Base-by-base conservation (phyloP, 305 asterid species). In the Striga hermonthica region DNA sequence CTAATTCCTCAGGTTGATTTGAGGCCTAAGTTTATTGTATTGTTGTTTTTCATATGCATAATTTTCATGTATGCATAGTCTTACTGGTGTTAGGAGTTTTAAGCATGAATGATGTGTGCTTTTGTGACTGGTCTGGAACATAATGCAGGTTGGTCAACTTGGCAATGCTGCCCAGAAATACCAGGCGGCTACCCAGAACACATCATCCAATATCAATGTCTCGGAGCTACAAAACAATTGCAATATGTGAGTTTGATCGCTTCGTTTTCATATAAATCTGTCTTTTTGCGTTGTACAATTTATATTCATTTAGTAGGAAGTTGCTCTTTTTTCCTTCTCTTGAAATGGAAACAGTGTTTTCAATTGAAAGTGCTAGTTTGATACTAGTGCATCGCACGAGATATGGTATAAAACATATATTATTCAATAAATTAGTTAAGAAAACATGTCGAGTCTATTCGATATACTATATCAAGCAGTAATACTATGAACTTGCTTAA, bases 111-210 rank as follows among this genome's bases (percentile, higher is more conserved):
- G 6, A 10, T 12, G 7, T 43, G 63, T 39, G 67, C 38, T 57
- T 28, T 44, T 12, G n/a, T 47, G 9, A 59, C 22, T 39, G 9
- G 43, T 61, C 48, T 49, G 60, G 10, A 55, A 62, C 50, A 31
- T 34, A 15, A 37, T 76, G 76, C 82, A 80, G 95, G 87, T 84
- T 53, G 78, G 84, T 78, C 91, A 82, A 73, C 91, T 86, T 43
- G 95, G 89, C 9, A 78, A 79, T 76, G 91, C 89, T 60, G 95
- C 91, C 67, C 95, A 86, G 34, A 86, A 86, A 64, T 86, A 82
- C 76, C 95, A 86, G 78, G 82, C 83, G 53, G 74, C 91, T 53
- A 76, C 86, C 38, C 95, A 84, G 67, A 84, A 79, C 64, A 61
- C 86, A 11, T 70, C 91, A 53, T 72, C 91, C 10, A 74, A 75